Percentiles rank a stretch among this genome's conserved stretches.
Evolutionary conservation across 1,139 yeast genomes (phyloP).

Genomic region (Geotrichum australiense): DNA sequence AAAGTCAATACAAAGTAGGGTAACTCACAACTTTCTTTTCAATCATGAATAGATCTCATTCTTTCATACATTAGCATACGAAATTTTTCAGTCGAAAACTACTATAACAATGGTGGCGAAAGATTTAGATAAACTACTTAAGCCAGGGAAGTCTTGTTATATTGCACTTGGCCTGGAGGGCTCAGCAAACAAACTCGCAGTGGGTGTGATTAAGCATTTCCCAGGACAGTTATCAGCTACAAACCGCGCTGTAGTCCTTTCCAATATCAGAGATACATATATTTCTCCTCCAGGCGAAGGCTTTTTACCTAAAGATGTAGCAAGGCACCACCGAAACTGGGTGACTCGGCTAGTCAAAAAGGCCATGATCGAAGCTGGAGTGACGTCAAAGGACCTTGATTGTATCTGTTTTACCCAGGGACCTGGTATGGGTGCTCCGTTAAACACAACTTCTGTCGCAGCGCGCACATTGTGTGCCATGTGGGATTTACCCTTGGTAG

Average conservation of each 20-base stretch:
- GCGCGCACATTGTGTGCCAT: conserved; percentile 79
- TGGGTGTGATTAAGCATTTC: conserved; percentile 77
- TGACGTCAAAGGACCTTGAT: conserved; percentile 56
- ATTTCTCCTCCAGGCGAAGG: conserved; percentile 98
- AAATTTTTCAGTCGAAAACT: no score
- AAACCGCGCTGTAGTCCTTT: conserved; percentile 66
- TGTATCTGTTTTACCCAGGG: conserved; percentile 96
- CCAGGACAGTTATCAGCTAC: conserved; percentile 36
- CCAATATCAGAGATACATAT: conserved; percentile 91
- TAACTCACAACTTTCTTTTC: background rate
- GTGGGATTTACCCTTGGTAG: conserved; percentile 81
- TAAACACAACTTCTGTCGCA: conserved; percentile 86
- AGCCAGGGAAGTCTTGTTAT: conserved; percentile 26
- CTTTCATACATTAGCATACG: no score
- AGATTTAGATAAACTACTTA: conserved; percentile 23
- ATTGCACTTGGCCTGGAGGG: conserved; percentile 91
- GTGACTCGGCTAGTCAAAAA: conserved; percentile 68
- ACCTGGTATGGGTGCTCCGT: conserved; percentile 99
- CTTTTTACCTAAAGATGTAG: conserved; percentile 90
- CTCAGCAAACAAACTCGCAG: conserved; percentile 92
- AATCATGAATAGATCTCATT: no score
- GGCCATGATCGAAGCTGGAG: conserved; percentile 58
- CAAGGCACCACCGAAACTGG: conserved; percentile 95
- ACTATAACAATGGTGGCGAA: conserved; percentile 1
- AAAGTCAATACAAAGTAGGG: background rate